Base-by-base conservation (phyloP, 306 rosid genomes). In the Arachis hypogaea region DNA sequence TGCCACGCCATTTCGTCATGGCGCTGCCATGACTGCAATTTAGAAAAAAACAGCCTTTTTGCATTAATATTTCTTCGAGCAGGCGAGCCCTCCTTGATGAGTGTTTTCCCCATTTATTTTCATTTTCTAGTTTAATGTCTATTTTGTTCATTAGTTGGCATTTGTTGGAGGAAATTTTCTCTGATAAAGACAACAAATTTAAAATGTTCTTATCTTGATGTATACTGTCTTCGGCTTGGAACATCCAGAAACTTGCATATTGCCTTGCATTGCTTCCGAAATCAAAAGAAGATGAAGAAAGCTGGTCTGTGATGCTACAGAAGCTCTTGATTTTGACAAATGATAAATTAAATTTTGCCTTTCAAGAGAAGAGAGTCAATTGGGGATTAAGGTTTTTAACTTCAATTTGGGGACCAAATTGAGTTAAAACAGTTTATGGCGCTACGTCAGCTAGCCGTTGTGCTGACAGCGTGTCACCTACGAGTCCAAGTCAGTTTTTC, bases 191-290 rank as follows among this genome's bases (percentile, higher is more conserved):
- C 8, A n/a, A 45, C 68, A 63, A 52, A 52, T 66, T 50, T 33
- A 33, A 59, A 4, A 38, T 66, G 42, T 47, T 56, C 50, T 74
- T 72, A 69, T 77, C 72, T 73, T 78, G 72, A 77, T 28, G n/a
- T 72, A 11, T 69, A 52, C 56, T 71, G 41, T 42, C 42, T 16
- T 69, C 73, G 80, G 67, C 71, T 81, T 82, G 79, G 71, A 52
- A 7, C 58, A 68, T 82, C 71, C 90, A 95, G 99, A 95, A 90
- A 86, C 88, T 92, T 66, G 89, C 89, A 40, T 72, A 82, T 68
- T 88, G 92, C 82, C 86, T 95, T 41, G 96, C 96, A 55, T 77
- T 87, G 64, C 97, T 95, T 74, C 92, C 99, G 77, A 90, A 90
- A 81, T 84, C 97, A 22, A 87, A 68, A 86, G 96, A 90, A 69